These are phyloP conservation scores for Quercus gilva DNA, from an alignment of 306 rosid genomes.

Conservation along the genomic window DNA sequence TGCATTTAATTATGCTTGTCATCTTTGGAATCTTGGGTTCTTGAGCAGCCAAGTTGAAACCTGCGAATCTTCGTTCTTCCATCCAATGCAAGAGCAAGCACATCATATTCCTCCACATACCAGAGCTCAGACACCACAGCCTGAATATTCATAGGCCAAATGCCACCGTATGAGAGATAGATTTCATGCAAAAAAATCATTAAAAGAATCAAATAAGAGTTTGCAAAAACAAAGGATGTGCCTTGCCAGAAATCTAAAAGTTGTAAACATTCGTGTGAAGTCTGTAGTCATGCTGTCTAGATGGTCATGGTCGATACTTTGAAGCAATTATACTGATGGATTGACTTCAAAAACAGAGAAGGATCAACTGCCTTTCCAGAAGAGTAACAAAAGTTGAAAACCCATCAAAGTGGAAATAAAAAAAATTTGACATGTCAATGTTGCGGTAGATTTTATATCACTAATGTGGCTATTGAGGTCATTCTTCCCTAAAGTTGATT, in stretches of 20 bases:
- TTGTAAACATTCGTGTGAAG: background rate
- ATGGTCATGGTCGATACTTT: background rate
- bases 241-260: background rate
- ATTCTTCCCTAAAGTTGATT: background rate
- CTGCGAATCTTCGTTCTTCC: constrained; percentile 79
- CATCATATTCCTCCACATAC: constrained; percentile 94
- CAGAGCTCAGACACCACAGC: constrained; percentile 82
- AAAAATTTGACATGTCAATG: background rate
- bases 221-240: background rate
- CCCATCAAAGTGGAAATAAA: background rate
- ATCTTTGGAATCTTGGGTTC: constrained; percentile 28
- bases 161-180: background rate
- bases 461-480: background rate
- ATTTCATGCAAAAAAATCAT: background rate
- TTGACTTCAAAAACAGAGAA: background rate
- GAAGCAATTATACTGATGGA: background rate
- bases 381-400: background rate
- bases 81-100: constrained; percentile 88
- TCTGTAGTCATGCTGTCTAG: background rate
- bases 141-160: constrained; percentile 36
- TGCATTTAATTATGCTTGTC: background rate
- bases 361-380: background rate
- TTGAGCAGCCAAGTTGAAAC: constrained; percentile 67
- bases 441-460: background rate
- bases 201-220: background rate